A percentile compares a stretch with the other conserved stretches of the same genome.
phyloP scores from a whole-genome alignment of 2,329 filamentous ascomycete species.

The Aspergillus transmontanensis region DNA sequence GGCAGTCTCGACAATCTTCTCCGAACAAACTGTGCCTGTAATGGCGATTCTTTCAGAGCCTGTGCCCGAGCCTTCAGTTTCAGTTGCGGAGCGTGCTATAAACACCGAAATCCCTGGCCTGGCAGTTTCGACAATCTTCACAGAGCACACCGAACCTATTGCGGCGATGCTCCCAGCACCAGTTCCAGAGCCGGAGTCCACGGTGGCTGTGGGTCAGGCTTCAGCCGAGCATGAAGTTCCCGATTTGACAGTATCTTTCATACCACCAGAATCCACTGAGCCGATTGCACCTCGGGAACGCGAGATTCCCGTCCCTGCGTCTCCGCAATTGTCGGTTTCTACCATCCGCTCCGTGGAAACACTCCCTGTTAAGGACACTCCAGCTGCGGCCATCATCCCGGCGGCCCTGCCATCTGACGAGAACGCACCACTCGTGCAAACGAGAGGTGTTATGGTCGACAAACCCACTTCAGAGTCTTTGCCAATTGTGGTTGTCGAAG shows the following conservation, averaged over 20 bases:
- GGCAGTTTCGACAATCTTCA: slow-evolving; percentile 33
- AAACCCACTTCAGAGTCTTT: slow-evolving; percentile 29
- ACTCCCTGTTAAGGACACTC: slow-evolving; percentile 45
- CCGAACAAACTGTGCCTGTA: slow-evolving; percentile 26
- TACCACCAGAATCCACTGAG: slow-evolving; percentile 32
- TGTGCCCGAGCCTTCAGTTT: slow-evolving; percentile 17
- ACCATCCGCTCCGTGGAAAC: slow-evolving; percentile 49
- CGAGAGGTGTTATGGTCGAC: slow-evolving; percentile 21
- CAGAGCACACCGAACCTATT: slow-evolving; percentile 30
- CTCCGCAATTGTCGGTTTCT: slow-evolving; percentile 41
- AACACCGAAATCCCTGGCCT: slow-evolving; percentile 22
- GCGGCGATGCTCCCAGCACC: slow-evolving; percentile 20
- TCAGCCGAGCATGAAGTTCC: slow-evolving; percentile 19
- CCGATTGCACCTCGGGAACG: slow-evolving; percentile 31
- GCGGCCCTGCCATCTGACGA: slow-evolving; percentile 25
- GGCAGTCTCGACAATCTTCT: slow-evolving; percentile 21
- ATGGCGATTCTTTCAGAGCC: slow-evolving; percentile 24
- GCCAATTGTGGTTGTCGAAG: slow-evolving; percentile 62
- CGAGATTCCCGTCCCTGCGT: slow-evolving; percentile 28
- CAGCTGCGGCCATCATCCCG: slow-evolving; percentile 25
- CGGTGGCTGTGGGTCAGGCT: slow-evolving; percentile 16
- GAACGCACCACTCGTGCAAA: slow-evolving; percentile 24
- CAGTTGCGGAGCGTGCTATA: slow-evolving; percentile 21
- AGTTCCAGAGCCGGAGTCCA: slow-evolving; percentile 21
- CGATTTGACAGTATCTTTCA: slow-evolving; percentile 32